These are phyloP conservation scores for Xylariales sp. DNA, from an alignment of 2,329 filamentous ascomycete species.

Conservation along the genomic window DNA sequence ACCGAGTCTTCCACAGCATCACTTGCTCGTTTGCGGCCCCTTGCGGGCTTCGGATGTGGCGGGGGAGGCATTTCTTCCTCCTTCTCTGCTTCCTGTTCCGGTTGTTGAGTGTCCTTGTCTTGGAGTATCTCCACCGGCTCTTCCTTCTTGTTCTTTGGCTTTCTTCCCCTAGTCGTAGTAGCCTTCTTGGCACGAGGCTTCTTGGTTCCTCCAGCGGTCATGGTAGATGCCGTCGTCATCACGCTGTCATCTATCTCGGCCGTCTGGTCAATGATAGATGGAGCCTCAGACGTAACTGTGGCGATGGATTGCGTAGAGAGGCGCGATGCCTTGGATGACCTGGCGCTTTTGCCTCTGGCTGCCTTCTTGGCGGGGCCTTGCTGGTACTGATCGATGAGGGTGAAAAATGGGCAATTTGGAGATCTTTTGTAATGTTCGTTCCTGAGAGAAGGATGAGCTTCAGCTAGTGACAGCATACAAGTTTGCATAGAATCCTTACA, in stretches of 20 bases:
- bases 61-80: conserved; percentile 24
- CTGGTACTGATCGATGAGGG: conserved; percentile 55
- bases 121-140: conserved; percentile 43
- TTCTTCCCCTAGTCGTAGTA: conserved; percentile 40
- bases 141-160: conserved; percentile 49
- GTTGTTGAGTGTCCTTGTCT: too few relatives aligned
- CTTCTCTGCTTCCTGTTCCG: too few relatives aligned
- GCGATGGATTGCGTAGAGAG: conserved; percentile 54
- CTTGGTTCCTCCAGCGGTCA: conserved; percentile 49
- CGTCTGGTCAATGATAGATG: conserved; percentile 42
- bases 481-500: conserved; percentile 46
- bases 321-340: conserved; percentile 66
- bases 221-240: conserved; percentile 55
- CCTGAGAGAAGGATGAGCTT: conserved; percentile 35
- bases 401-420: conserved; percentile 79
- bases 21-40: conserved; percentile 61
- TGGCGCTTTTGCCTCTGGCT: conserved; percentile 46
- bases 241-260: conserved; percentile 54
- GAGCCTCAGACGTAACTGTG: conserved; percentile 44
- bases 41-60: conserved; percentile 34
- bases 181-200: conserved; percentile 51
- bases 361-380: conserved; percentile 48
- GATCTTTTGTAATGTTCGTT: conserved; percentile 82
- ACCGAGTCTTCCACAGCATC: conserved; percentile 50
- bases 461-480: not conserved